Conservation (phyloP, 306 rosid species). For the Rosa lucieae region DNA sequence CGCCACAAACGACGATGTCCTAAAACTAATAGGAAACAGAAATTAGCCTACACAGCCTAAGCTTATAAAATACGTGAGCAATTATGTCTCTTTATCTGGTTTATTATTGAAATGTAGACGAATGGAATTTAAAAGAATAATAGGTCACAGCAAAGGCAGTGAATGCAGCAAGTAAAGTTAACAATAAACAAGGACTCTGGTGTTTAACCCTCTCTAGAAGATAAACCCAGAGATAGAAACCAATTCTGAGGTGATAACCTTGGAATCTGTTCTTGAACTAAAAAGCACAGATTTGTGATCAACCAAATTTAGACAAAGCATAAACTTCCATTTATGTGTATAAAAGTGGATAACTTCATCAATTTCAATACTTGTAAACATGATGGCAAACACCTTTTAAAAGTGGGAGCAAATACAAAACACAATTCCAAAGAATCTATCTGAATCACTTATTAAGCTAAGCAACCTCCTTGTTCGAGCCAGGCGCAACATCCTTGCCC, state of each 20-base stretch:
- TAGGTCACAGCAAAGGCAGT: too few relatives aligned
- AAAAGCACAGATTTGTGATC: background rate
- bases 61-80: background rate
- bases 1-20: background rate
- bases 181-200: background rate
- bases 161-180: background rate
- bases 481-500: slow-evolving; percentile 26
- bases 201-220: background rate
- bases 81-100: background rate
- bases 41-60: background rate
- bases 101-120: background rate
- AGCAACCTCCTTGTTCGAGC: slow-evolving; percentile 1
- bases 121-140: background rate
- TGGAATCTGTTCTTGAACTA: background rate
- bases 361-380: background rate
- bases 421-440: slow-evolving; percentile 1
- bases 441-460: slow-evolving; percentile 6
- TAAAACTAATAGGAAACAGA: background rate
- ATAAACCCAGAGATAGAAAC: background rate
- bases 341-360: background rate
- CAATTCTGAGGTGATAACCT: background rate
- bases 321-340: background rate
- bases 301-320: background rate
- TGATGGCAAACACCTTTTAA: background rate
- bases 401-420: background rate